Base-by-base conservation (phyloP, 129 eudicot species). In the Scalesia atractyloides region DNA sequence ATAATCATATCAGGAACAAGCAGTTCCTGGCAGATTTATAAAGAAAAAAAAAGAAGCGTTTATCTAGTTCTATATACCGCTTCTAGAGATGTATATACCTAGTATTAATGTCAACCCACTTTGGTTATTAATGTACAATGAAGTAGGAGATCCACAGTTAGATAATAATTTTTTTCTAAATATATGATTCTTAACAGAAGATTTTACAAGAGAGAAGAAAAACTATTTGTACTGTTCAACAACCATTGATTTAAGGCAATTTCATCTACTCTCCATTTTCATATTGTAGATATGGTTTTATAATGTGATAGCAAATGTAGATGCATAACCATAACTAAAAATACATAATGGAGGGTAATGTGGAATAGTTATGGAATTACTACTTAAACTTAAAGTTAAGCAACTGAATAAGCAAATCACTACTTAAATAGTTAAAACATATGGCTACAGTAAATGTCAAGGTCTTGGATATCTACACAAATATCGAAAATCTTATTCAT, bases 321-420 rank as follows among this genome's bases (percentile, higher is more conserved):
- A 61, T 14, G 43, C 20, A 14, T 59, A 17, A 0, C 43, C 18
- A 60, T 30, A 30, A 61, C 33, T 30, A 30, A 26, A n/a, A 4
- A 60, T 5, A 10, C 9, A 60, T 20, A 59, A 26, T 0, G 17
- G 5, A 60, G 43, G 18, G 4, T 30, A 30, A 61, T 7, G 46
- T 33, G 3, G 36, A 57, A 19, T 19, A 26, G 13, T 5, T 5
- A 61, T 61, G 46, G 11, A 61, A 34, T 34, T 7, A 69, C 44
- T 13, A 51, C 48, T 49, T 51, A 70, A 18, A 53, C 37, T 13
- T 52, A 30, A 9, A 54, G 24, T 10, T 26, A 34, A 51, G 57
- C 33, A 69, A 69, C 7, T n/a, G 73, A 9, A 69, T 51, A 33
- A 69, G 36, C 43, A 51, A 30, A 51, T 69, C 61, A 51, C 15